Percentiles rank a stretch among this genome's conserved stretches.
Conservation (phyloP, 2,329 filamentous ascomycete genomes). For the Delphinella strobiligena region DNA sequence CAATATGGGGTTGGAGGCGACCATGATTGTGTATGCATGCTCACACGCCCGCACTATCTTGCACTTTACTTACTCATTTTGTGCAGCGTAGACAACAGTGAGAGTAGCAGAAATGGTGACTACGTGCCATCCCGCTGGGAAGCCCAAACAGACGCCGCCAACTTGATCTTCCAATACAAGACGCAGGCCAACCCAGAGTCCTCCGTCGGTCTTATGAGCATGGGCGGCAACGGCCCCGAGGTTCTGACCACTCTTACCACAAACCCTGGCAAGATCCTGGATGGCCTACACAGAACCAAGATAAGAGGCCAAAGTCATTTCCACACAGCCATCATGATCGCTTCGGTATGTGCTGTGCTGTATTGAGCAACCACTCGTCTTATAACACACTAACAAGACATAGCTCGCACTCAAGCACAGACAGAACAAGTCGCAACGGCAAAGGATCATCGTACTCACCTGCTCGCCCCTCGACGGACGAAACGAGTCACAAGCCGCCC, state of each 20-base stretch:
- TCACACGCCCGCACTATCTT: constrained; percentile 6
- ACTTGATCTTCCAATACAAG: constrained; percentile 84
- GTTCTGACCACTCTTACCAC: constrained; percentile 93
- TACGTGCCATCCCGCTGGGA: constrained; percentile 85
- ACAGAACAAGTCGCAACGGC: constrained; percentile 92
- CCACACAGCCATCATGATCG: constrained; percentile 89
- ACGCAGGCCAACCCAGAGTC: constrained; percentile 93
- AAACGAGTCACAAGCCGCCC: constrained; percentile 75
- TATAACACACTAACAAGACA: not conserved
- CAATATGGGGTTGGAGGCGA: constrained; percentile 97
- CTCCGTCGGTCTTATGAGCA: constrained; percentile 95
- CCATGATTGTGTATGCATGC: constrained; percentile 68
- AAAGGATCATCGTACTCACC: constrained; percentile 93
- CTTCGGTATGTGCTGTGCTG: too few species aligned
- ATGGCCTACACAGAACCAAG: constrained; percentile 86
- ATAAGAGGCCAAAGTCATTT: constrained; percentile 82
- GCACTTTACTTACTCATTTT: constrained; percentile 14
- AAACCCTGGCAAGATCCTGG: constrained; percentile 89
- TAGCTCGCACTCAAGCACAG: constrained; percentile 94
- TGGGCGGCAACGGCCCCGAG: constrained; percentile 95
- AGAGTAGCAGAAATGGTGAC: constrained; percentile 95
- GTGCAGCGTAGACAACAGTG: constrained; percentile 84
- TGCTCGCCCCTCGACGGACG: constrained; percentile 86
- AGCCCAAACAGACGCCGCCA: constrained; percentile 89
- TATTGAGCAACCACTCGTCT: not conserved